Evolutionary conservation across 305 asterid genomes (phyloP), one percentile per base, ranked within the genome.

Genomic region (Fraxinus sp.): DNA sequence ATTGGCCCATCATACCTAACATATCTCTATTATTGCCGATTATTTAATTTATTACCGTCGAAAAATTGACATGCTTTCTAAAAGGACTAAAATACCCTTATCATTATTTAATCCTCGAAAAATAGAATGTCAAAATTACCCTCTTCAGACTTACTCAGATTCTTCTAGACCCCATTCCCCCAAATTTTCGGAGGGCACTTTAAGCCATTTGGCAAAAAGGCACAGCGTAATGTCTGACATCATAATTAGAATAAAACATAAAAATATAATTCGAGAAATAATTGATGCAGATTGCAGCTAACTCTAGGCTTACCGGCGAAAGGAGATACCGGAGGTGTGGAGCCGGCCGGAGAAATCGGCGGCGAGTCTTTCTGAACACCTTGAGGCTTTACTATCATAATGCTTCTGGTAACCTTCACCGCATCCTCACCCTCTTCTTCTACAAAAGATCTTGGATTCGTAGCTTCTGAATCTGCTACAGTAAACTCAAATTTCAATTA

Each of bases 251-350:
- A 26, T 26, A 0, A 26, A 1, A 26, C n/a, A n/a, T n/a, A n/a
- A n/a, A n/a, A n/a, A 26, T 26, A 26, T 26, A 26, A 26, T 26
- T 26, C 28, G 28, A 26, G 28, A 26, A 26, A 26, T 24, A 26
- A 68, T 10, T 68, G 37, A 28, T 1, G 7, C 11, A 18, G 7
- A 7, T 37, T 28, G 18, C 18, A 28, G 32, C 72, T 24, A 64
- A 68, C 37, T 8, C 72, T 9, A 20, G 85, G 85, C 94, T 90
- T 87, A 95, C 99, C 99, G 83, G 94, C 86, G 77, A 94, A 94
- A 79, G 99, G 98, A 81, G 99, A 95, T 64, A 90, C 93, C 89
- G 99, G 99, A 62, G 98, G 92, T 0, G 98, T 92, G 44, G 95
- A 82, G 20, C 95, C 96, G 64, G 97, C 98, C 0, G 99, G 99